A percentile compares a stretch with the other conserved stretches of the same genome.
These are phyloP conservation scores for Lipomyces kockii DNA, from an alignment of 805 yeast genomes.

Conservation along the genomic window DNA sequence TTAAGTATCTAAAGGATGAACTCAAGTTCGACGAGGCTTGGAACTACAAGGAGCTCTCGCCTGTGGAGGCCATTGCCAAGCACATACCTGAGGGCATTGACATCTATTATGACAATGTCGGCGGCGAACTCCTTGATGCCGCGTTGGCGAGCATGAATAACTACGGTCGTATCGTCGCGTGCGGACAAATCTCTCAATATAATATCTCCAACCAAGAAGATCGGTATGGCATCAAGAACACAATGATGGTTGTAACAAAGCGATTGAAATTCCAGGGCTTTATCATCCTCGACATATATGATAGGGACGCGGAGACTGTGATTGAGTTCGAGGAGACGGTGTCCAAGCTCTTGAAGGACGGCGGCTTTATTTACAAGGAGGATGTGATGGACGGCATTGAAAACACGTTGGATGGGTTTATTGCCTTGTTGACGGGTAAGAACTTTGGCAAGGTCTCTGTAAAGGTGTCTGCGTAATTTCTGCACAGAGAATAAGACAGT, in stretches of 20 bases:
- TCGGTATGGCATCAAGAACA: constrained; percentile 47
- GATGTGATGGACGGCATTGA: constrained; percentile 36
- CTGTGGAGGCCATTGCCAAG: constrained; percentile 44
- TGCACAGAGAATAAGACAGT: background rate
- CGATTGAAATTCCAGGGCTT: constrained; percentile 61
- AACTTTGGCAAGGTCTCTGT: constrained; percentile 37
- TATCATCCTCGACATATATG: constrained; percentile 53
- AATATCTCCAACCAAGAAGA: constrained; percentile 49
- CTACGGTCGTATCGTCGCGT: constrained; percentile 55
- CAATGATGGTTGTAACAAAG: constrained; percentile 53
- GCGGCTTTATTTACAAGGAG: constrained; percentile 26
- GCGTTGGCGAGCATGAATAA: constrained; percentile 47
- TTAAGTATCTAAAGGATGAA: constrained; percentile 57
- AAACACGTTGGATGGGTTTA: constrained; percentile 26
- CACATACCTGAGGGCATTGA: constrained; percentile 57
- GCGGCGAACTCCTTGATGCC: constrained; percentile 60
- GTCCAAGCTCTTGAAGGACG: constrained; percentile 18
- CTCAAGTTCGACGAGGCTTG: constrained; percentile 59
- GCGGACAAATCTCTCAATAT: constrained; percentile 68
- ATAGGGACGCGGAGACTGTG: constrained; percentile 41
- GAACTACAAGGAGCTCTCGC: constrained; percentile 55
- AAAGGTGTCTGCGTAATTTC: constrained; percentile 24
- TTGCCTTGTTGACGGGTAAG: constrained; percentile 35
- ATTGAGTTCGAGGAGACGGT: constrained; percentile 17
- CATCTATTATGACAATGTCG: constrained; percentile 65